phyloP scores from a whole-genome alignment of 1,139 yeast genomes.

The Yamadazyma friedrichii region DNA sequence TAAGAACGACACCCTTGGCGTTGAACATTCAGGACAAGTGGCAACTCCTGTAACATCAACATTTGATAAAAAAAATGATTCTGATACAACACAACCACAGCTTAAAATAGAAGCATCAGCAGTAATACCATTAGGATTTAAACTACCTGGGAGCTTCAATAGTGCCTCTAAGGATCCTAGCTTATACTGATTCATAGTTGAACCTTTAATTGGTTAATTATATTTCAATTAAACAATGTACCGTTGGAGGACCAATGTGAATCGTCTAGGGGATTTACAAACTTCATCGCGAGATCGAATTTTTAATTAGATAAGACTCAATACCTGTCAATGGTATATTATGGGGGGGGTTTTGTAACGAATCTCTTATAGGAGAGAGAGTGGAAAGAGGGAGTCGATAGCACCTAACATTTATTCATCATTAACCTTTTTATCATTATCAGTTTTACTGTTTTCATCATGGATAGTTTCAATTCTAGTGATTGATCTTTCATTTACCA shows the following conservation, averaged over 20 bases:
- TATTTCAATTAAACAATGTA: no score
- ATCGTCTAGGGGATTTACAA: not conserved
- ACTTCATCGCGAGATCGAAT: conserved; percentile 1
- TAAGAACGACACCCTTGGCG: conserved; percentile 29
- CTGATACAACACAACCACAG: conserved; percentile 75
- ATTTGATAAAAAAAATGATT: conserved; percentile 32
- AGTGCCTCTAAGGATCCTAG: conserved; percentile 1
- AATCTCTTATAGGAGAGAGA: no score
- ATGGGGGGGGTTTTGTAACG: no score
- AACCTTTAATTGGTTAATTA: not conserved
- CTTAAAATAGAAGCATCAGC: conserved; percentile 56
- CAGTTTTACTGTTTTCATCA: not conserved
- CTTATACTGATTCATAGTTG: not conserved
- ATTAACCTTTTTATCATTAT: no score
- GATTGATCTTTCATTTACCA: conserved; percentile 14
- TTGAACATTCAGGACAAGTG: conserved; percentile 52
- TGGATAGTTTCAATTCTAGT: conserved; percentile 23
- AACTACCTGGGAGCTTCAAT: conserved; percentile 4
- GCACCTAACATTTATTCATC: not conserved
- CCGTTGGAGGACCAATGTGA: not conserved
- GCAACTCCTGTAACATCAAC: conserved; percentile 16
- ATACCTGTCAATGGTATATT: no score
- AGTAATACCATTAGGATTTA: conserved; percentile 21
- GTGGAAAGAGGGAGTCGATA: no score
- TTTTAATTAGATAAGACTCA: no score